phyloP scores from a whole-genome alignment of 2,329 filamentous ascomycete species.

The Metarhizium anisopliae region DNA sequence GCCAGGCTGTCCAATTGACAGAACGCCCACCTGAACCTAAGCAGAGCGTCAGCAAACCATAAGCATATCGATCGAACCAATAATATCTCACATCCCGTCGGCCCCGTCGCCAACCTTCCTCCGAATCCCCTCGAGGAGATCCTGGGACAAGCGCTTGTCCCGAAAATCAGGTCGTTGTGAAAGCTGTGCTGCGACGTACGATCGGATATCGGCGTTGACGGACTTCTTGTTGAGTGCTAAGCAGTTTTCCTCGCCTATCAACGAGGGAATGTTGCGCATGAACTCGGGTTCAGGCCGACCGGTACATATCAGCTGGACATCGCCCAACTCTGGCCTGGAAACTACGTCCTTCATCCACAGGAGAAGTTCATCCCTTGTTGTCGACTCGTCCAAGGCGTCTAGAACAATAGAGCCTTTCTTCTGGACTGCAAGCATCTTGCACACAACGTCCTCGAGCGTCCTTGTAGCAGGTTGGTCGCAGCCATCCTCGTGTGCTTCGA shows the following conservation, averaged over 20 bases:
- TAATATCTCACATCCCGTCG: slow-evolving; percentile 23
- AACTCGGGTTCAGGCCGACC: slow-evolving; percentile 14
- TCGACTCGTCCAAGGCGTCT: slow-evolving; percentile 16
- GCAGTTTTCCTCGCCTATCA: slow-evolving; percentile 11
- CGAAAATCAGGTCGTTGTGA: slow-evolving; percentile 10
- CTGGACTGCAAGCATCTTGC: slow-evolving; percentile 13
- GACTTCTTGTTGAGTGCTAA: slow-evolving; percentile 8
- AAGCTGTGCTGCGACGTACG: slow-evolving; percentile 8
- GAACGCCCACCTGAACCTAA: slow-evolving; percentile 20
- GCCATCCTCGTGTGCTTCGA: slow-evolving; percentile 1
- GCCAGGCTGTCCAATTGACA: slow-evolving; percentile 22
- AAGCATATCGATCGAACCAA: too few species aligned
- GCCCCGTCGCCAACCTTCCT: slow-evolving; percentile 11
- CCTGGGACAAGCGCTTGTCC: slow-evolving; percentile 9
- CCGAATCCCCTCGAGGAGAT: slow-evolving; percentile 7
- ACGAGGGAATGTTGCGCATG: slow-evolving; percentile 1
- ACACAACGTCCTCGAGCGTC: slow-evolving; percentile 1
- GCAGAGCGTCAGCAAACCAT: too few species aligned
- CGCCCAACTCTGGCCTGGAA: slow-evolving; percentile 1
- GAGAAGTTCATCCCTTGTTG: slow-evolving; percentile 10
- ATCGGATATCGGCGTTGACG: slow-evolving; percentile 11
- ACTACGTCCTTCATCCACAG: slow-evolving; percentile 9
- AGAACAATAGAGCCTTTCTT: slow-evolving; percentile 10
- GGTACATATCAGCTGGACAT: slow-evolving; percentile 10
- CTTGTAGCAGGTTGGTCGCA: neutral